Percentiles rank a stretch among this genome's conserved stretches.
These are phyloP conservation scores for Diaporthe ilicicola DNA, from an alignment of 2,329 filamentous ascomycete species.

Conservation along the genomic window DNA sequence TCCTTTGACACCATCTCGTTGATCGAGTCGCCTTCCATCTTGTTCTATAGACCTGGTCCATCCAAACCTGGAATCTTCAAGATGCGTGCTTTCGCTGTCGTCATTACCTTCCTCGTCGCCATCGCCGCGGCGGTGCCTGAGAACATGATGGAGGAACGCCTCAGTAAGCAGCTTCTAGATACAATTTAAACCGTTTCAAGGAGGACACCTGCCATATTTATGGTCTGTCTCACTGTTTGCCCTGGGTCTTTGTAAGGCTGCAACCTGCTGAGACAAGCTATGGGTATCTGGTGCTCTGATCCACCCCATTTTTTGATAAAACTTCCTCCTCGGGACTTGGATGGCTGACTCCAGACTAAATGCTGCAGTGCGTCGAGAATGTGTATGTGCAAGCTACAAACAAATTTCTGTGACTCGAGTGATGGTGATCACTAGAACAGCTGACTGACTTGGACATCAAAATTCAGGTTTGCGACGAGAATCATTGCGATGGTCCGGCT, in stretches of 20 bases:
- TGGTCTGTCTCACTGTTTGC: too few relatives aligned
- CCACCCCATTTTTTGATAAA: too few relatives aligned
- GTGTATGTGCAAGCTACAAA: not conserved
- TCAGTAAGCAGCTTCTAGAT: too few relatives aligned
- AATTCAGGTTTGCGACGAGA: constrained; percentile 1
- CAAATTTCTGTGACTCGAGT: too few relatives aligned
- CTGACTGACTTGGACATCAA: not conserved
- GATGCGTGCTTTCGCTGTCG: not conserved
- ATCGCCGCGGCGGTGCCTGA: constrained; percentile 4
- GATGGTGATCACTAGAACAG: too few relatives aligned
- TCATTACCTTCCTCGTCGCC: constrained; percentile 7
- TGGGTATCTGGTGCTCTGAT: too few relatives aligned
- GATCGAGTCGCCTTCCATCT: not conserved
- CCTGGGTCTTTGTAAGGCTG: too few relatives aligned
- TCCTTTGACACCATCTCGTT: not conserved
- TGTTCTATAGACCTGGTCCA: not conserved
- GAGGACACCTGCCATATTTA: too few relatives aligned
- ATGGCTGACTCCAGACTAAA: too few relatives aligned
- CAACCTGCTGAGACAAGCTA: too few relatives aligned
- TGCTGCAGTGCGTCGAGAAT: constrained; percentile 15
- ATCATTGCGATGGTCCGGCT: constrained; percentile 1
- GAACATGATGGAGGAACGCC: constrained; percentile 16
- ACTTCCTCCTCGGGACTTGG: too few relatives aligned
- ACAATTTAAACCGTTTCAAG: too few relatives aligned
- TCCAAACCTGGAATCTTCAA: not conserved